These are phyloP conservation scores for Mycena albidolilacea DNA, from an alignment of 768 basidiomycete species.

Conservation along the genomic window DNA sequence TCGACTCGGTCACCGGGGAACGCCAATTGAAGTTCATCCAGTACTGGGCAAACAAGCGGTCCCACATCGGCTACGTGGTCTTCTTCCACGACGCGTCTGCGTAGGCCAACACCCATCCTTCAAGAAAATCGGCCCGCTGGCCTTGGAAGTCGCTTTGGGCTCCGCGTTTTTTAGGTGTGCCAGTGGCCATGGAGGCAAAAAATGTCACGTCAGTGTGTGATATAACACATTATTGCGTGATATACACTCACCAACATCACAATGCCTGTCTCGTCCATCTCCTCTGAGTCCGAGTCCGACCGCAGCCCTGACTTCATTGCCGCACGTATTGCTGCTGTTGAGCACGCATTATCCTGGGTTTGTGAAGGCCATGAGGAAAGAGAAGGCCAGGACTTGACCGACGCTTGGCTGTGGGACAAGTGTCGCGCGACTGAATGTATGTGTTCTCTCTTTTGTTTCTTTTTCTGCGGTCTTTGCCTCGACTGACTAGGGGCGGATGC, in stretches of 20 bases:
- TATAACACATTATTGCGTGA: not conserved
- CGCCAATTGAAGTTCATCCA: not conserved
- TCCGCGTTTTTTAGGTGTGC: not conserved
- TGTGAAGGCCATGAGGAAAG: no score
- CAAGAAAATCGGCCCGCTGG: not conserved
- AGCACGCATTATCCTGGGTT: no score
- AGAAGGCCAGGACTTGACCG: no score
- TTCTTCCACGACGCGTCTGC: not conserved
- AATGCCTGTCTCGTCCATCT: no score
- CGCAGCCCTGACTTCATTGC: no score
- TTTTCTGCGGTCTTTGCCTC: no score
- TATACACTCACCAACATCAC: not conserved
- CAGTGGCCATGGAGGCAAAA: not conserved
- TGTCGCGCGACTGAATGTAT: no score
- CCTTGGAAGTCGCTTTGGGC: not conserved
- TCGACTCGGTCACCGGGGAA: not conserved
- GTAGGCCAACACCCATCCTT: not conserved
- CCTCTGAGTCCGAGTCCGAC: no score
- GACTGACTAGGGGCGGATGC: no score
- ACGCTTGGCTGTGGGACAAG: no score
- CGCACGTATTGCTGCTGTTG: no score
- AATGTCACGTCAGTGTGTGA: not conserved
- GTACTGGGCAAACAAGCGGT: not conserved
- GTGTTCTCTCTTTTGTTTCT: no score
- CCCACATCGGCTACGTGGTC: not conserved